A percentile compares a stretch with the other conserved stretches of the same genome.
Conservation (phyloP, 176 grass and related monocot genomes). For the Microstegium vimineum region DNA sequence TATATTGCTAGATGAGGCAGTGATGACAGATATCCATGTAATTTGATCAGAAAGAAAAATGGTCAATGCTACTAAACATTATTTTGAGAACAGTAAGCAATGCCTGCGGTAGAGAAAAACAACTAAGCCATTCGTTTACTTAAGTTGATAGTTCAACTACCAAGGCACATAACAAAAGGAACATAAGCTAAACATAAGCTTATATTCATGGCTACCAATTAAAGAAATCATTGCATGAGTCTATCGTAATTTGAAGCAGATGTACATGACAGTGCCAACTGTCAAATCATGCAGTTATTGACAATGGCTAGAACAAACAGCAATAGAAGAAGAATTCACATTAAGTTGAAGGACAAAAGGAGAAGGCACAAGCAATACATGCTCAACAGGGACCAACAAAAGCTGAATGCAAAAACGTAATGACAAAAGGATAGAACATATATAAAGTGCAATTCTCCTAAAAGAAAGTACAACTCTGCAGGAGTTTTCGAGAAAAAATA, state of each 20-base stretch:
- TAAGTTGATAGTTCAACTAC: constrained; percentile 24
- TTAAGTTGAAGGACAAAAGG: constrained; percentile 1
- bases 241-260: constrained; percentile 1
- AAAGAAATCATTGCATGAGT: neutral
- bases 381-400: constrained; percentile 1
- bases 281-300: constrained; percentile 6
- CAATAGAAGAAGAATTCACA: neutral
- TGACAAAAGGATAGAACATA: constrained; percentile 1
- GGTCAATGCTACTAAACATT: constrained; percentile 4
- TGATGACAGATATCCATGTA: neutral
- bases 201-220: constrained; percentile 2
- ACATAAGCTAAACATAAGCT: neutral
- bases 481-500: neutral
- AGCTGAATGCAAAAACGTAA: neutral
- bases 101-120: neutral
- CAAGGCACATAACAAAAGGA: constrained; percentile 8
- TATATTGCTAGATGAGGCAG: constrained; percentile 13
- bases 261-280: neutral
- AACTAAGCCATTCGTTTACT: constrained; percentile 8
- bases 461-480: neutral
- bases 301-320: constrained; percentile 19
- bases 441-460: neutral
- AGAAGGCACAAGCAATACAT: neutral
- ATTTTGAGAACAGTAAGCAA: neutral
- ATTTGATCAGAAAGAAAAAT: neutral